phyloP scores from a whole-genome alignment of 768 basidiomycete genomes.

The Mrakia frigida region DNA sequence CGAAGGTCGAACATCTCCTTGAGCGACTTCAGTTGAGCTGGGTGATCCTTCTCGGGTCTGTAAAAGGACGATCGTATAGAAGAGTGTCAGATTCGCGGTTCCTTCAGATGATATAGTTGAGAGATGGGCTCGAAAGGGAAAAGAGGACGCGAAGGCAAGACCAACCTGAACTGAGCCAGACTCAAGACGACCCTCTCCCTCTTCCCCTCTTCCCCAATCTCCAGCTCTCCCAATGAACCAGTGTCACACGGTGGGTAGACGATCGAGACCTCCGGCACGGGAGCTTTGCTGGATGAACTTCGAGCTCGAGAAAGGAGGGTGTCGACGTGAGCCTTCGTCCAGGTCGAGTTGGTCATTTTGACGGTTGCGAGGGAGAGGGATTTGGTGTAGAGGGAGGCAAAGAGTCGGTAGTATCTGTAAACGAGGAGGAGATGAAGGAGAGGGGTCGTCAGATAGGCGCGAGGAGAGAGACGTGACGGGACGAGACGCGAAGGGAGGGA shows the following conservation, averaged over 20 bases:
- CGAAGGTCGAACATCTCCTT: conserved; percentile 54
- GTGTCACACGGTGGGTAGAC: conserved; percentile 95
- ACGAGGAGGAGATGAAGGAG: not conserved
- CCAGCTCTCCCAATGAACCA: conserved; percentile 39
- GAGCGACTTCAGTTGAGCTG: conserved; percentile 69
- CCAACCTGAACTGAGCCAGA: conserved; percentile 86
- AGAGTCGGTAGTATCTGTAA: conserved; percentile 78
- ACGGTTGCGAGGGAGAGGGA: conserved; percentile 61
- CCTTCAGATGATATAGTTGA: no score
- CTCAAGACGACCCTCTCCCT: conserved; percentile 69
- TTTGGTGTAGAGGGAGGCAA: conserved; percentile 73
- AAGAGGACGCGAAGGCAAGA: conserved; percentile 12
- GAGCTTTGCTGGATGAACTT: not conserved
- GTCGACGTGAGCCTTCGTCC: conserved; percentile 83
- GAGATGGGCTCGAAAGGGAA: no score
- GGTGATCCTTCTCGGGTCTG: conserved; percentile 92
- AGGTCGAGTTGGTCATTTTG: conserved; percentile 89
- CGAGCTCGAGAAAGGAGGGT: conserved; percentile 52
- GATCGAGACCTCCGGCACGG: conserved; percentile 41
- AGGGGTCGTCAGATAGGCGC: not conserved
- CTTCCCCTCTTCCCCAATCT: conserved; percentile 35
- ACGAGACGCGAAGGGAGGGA: not conserved
- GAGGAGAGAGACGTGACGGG: not conserved
- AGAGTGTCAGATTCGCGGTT: no score
- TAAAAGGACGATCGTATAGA: not conserved